These are phyloP conservation scores for Talaromyces pinophilus DNA, from an alignment of 2,329 filamentous ascomycete genomes.

Conservation along the genomic window DNA sequence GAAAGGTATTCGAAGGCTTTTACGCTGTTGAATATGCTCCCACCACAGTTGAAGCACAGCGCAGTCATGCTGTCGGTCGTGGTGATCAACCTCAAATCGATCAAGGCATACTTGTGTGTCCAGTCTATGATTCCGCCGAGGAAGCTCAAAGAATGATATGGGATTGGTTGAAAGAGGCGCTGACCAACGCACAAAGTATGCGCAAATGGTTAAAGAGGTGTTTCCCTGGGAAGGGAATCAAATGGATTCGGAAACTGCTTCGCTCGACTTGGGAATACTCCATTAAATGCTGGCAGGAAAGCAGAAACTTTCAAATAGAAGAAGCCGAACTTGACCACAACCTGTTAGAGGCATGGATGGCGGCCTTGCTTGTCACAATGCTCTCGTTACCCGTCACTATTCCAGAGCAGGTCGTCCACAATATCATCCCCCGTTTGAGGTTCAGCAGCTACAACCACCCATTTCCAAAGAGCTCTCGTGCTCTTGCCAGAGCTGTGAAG, in stretches of 20 bases:
- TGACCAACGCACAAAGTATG: not conserved
- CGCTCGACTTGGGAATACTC: constrained; percentile 11
- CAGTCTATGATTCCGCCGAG: not conserved
- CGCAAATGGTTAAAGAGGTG: not conserved
- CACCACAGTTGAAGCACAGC: not conserved
- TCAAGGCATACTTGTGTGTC: not conserved
- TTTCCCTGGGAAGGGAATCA: not conserved
- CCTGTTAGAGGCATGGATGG: constrained; percentile 19
- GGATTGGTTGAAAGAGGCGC: constrained; percentile 3
- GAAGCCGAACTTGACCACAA: not conserved
- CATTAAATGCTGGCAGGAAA: not conserved
- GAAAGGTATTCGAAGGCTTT: constrained; percentile 2
- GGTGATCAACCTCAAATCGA: not conserved
- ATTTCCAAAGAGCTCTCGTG: constrained; percentile 13
- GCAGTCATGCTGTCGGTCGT: not conserved
- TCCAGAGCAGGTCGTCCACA: not conserved
- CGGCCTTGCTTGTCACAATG: constrained; percentile 15
- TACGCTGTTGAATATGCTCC: constrained; percentile 4
- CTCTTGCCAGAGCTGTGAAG: constrained; percentile 21
- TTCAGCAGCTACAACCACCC: not conserved
- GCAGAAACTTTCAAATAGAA: not conserved
- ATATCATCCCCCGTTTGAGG: not conserved
- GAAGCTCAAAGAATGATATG: not conserved
- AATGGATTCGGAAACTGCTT: constrained; percentile 12
- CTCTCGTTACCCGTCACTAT: constrained; percentile 19